Base-by-base conservation (phyloP, 148 eudicot genomes). In the Drosera capensis region DNA sequence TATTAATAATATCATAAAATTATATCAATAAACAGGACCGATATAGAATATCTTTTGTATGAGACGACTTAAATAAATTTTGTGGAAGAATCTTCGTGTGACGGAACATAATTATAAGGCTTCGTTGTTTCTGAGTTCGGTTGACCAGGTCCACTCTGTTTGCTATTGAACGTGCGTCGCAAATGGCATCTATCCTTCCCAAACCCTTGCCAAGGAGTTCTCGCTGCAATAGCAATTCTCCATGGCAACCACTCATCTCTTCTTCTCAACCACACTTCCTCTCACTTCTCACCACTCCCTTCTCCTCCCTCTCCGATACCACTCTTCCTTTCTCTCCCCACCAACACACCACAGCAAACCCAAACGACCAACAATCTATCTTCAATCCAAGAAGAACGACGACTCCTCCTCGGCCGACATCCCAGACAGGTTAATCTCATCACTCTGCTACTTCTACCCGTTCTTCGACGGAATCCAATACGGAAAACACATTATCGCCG, bases 381-480 rank as follows among this genome's bases (percentile, higher is more conserved):
- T 64, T 14, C 46, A 68, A 57, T 72, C 71, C 78, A 72, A 70
- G 36, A 64, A 55, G 25, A 53, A 55, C 47, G 43, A 29, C 43
- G 63, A 80, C 14, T 40, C n/a, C n/a, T n/a, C n/a, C n/a, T n/a
- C 60, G 19, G 65, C 49, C 5, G 96, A 83, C 52, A 68, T 48
- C n/a, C 81, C 83, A 18, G 96, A 88, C 66, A 64, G 96, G 17
- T 40, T 88, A 49, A 88, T 88, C 79, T 77, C 96, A 1, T 83
- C 96, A 68, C 31, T 88, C 34, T 52, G 68, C 34, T 88, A 88
- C 58, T 88, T 83, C 59, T 88, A 77, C 75, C 96, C 96, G 3
- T 77, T 88, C 61, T 83, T 88, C 42, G 96, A 88, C 45, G 96
- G 96, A 1, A 43, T 88, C 12, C 96, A 88, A 17, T 83, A 80